Conservation (phyloP, 2,329 filamentous ascomycete species). For the Arthrinium puccinioides region DNA sequence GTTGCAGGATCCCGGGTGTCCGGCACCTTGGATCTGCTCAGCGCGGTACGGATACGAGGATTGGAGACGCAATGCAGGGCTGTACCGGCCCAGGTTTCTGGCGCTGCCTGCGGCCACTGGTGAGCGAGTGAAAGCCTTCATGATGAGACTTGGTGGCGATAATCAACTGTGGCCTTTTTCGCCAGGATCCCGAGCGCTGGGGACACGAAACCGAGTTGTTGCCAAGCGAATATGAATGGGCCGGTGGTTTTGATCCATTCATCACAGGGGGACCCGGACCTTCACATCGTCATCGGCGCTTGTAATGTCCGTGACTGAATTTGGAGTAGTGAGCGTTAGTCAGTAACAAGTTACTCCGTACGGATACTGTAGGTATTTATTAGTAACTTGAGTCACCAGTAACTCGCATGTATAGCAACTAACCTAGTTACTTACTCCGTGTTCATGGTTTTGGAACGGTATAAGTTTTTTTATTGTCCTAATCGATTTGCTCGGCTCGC, state of each 20-base stretch:
- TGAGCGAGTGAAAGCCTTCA: neutral
- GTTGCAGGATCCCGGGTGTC: neutral
- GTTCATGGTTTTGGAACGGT: no score
- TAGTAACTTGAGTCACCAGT: no score
- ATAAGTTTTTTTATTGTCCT: no score
- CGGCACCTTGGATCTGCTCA: neutral
- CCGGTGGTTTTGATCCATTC: neutral
- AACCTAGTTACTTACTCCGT: no score
- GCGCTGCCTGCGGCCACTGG: no score
- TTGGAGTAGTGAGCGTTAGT: no score
- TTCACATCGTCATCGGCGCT: slow-evolving; percentile 1
- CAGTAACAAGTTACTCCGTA: no score
- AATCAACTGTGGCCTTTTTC: no score
- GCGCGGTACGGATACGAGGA: neutral
- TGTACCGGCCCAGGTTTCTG: neutral
- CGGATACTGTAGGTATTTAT: no score
- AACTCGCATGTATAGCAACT: no score
- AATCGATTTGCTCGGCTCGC: no score
- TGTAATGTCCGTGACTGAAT: slow-evolving; percentile 1
- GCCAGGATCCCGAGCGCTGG: neutral
- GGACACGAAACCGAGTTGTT: neutral
- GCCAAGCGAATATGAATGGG: neutral
- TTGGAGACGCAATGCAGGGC: neutral
- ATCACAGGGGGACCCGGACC: neutral
- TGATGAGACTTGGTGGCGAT: neutral